phyloP scores from a whole-genome alignment of 306 rosid species.

The Ceratonia siliqua region DNA sequence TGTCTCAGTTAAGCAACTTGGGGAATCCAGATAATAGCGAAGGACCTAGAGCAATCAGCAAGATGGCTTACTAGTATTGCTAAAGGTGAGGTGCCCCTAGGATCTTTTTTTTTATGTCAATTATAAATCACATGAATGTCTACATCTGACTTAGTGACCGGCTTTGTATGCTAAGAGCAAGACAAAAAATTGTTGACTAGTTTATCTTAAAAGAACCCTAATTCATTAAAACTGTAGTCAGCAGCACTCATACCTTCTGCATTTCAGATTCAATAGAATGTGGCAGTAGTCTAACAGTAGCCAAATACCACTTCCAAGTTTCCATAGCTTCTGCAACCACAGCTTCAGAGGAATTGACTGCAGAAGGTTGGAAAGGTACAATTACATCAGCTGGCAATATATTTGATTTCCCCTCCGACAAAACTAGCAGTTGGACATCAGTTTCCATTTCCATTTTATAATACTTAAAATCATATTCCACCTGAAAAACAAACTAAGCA shows the following conservation, averaged over 20 bases:
- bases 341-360: conserved; percentile 49
- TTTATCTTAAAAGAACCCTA: not conserved
- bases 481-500: conserved; percentile 50
- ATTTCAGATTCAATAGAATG: conserved; percentile 70
- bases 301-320: conserved; percentile 90
- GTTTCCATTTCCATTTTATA: conserved; percentile 72
- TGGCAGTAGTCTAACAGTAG: conserved; percentile 60
- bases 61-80: not conserved
- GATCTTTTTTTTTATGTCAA: not conserved
- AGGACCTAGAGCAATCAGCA: conserved; percentile 9
- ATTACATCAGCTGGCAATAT: conserved; percentile 85
- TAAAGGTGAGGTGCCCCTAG: not conserved
- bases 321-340: conserved; percentile 54
- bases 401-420: conserved; percentile 84
- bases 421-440: conserved; percentile 71
- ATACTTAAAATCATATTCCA: conserved; percentile 82
- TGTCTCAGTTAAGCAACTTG: not conserved
- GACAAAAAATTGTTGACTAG: conserved; percentile 14
- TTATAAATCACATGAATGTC: not conserved
- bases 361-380: conserved; percentile 76
- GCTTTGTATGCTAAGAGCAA: conserved; percentile 8
- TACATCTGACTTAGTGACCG: not conserved
- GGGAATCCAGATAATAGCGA: not conserved
- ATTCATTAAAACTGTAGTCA: conserved; percentile 8
- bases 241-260: conserved; percentile 58